A percentile compares a stretch with the other conserved stretches of the same genome.
Conservation (phyloP, 73 alveolate species). For the Tetrahymena thermophila region DNA sequence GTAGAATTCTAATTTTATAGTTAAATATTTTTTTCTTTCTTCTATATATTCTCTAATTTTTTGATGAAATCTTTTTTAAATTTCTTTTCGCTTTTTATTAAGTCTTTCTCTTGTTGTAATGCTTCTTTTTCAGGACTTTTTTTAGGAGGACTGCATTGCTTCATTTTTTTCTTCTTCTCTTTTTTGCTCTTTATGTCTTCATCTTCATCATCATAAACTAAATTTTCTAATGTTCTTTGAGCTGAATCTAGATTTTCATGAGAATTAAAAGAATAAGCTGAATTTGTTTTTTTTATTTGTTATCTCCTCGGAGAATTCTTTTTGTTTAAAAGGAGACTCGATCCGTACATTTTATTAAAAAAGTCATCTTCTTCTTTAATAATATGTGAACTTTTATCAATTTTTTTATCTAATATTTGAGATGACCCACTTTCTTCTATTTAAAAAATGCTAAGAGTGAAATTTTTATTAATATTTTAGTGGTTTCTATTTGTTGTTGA, state of each 20-base stretch:
- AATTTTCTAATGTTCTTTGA: not conserved
- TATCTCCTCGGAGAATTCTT: not conserved
- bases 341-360: not conserved
- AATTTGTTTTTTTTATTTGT: not conserved
- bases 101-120: not conserved
- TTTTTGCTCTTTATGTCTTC: not conserved
- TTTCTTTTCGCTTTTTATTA: not conserved
- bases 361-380: not conserved
- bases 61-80: not conserved
- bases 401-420: not conserved
- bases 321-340: not conserved
- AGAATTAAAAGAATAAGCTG: not conserved
- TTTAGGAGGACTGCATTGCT: not conserved
- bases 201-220: not conserved
- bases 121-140: not conserved
- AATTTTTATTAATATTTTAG: not conserved
- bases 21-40: not conserved
- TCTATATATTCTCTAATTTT: not conserved
- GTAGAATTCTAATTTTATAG: not conserved
- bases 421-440: not conserved
- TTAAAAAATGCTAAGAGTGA: not conserved
- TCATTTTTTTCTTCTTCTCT: not conserved
- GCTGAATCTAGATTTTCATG: not conserved
- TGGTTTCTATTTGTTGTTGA: not conserved
- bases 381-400: not conserved